Base-by-base conservation (phyloP, 1,284 basidiomycete genomes). In the Sporisorium exsertum region DNA sequence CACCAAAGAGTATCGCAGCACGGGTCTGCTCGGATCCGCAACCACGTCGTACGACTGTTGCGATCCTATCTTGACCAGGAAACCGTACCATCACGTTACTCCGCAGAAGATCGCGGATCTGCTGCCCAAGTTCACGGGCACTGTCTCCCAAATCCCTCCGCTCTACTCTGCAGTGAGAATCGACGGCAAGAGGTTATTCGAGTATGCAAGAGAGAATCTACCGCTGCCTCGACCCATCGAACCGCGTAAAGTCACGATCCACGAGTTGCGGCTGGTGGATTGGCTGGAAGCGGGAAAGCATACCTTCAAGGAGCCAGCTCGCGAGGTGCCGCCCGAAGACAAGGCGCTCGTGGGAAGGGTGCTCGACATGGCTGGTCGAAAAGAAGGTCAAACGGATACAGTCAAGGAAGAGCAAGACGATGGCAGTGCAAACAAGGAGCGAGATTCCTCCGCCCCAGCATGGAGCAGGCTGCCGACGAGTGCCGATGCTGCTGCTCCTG, bases 151-250 rank as follows among this genome's bases (percentile, higher is more conserved):
- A 87, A 90, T 79, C 6, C 82, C 82, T 1, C 84, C 82, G 32
- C 72, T 85, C 85, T 99, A 96, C 87, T 99, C 96, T 13, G 97
- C 97, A 0, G 88, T 99, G 46, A 96, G 97, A 86, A 99, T 99
- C 94, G 95, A 99, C 80, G 97, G 97, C 2, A 95, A 91, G 86
- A 93, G 94, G 1, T 86, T 99, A 32, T 95, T 99, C 86, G 96
- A 99, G 82, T 99, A 99, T 84, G 97, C 97, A 15, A 90, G 97
- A 4, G 90, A 92, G 82, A 92, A 92, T 12, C 92, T 92, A 56
- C 93, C 95, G 0, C 89, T 99, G 16, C 97, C 97, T 22, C 90
- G 95, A 12, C 93, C 95, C 5, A 97, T 99, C 72, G 94, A 95
- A 79, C 86, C 91, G 50, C 91, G 97, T n/a, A 89, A 90, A 73